Conservation (phyloP, 371 early-diverging fungal species). For the Zychaea mexicana region DNA sequence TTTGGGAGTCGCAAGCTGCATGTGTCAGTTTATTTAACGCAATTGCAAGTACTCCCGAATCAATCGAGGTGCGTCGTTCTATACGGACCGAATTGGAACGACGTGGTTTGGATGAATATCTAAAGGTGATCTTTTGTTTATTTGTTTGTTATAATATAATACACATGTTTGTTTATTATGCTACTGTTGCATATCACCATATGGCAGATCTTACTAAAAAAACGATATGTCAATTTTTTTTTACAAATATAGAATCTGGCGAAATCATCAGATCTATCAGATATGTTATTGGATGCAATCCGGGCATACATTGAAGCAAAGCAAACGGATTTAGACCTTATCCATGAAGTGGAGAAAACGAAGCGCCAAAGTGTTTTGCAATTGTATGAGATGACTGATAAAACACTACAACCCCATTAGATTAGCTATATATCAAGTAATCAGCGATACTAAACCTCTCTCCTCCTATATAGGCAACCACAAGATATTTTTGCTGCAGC, state of each 20-base stretch:
- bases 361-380: conserved; percentile 43
- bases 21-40: conserved; percentile 55
- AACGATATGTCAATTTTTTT: background rate
- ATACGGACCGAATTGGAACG: conserved; percentile 58
- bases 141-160: background rate
- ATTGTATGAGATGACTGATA: conserved; percentile 25
- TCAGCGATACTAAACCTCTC: too few relatives aligned
- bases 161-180: background rate
- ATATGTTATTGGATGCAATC: conserved; percentile 31
- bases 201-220: too few relatives aligned
- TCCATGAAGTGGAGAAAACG: conserved; percentile 42
- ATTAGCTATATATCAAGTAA: background rate
- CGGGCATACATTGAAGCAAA: conserved; percentile 46
- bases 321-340: conserved; percentile 52
- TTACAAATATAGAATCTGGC: background rate
- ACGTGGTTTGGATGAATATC: conserved; percentile 58
- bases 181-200: too few relatives aligned
- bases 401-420: background rate
- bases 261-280: conserved; percentile 18
- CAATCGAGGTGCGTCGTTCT: conserved; percentile 51
- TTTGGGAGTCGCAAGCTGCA: conserved; percentile 56
- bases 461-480: conserved; percentile 29
- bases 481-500: conserved; percentile 38
- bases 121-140: conserved; percentile 26
- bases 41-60: conserved; percentile 56